phyloP scores from a whole-genome alignment of 805 yeast genomes.

The Yamadazyma sp. region DNA sequence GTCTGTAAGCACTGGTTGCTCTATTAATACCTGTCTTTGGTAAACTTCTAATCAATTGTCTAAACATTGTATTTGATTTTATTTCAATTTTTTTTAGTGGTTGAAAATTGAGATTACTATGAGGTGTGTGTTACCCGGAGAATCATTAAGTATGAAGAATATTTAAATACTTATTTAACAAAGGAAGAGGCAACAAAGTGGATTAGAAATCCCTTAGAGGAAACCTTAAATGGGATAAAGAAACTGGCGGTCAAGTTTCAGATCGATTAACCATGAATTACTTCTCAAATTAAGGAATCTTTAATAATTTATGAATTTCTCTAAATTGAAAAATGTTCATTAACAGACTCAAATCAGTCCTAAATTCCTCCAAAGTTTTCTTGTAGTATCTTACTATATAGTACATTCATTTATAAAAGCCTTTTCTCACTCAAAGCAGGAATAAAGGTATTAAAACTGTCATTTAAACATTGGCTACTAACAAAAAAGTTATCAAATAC shows the following conservation, averaged over 20 bases:
- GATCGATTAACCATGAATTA: background rate
- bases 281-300: too few species aligned
- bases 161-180: too few species aligned
- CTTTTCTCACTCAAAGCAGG: too few species aligned
- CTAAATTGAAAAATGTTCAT: constrained; percentile 1
- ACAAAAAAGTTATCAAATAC: background rate
- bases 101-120: constrained; percentile 5
- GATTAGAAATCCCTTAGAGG: too few species aligned
- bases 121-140: constrained; percentile 1
- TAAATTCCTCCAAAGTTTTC: background rate
- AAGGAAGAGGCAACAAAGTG: too few species aligned
- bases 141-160: too few species aligned
- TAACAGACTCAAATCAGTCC: constrained; percentile 2
- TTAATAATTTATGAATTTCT: too few species aligned
- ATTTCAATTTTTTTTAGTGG: constrained; percentile 3
- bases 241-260: background rate
- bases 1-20: constrained; percentile 2
- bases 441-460: too few species aligned
- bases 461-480: too few species aligned
- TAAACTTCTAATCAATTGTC: constrained; percentile 7
- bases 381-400: too few species aligned
- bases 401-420: too few species aligned
- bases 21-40: constrained; percentile 3
- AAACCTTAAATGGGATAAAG: too few species aligned
- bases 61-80: constrained; percentile 6